Percentiles rank a stretch among this genome's conserved stretches.
phyloP scores from a whole-genome alignment of 2,329 filamentous ascomycete species.

The Tolypocladium amazonense region DNA sequence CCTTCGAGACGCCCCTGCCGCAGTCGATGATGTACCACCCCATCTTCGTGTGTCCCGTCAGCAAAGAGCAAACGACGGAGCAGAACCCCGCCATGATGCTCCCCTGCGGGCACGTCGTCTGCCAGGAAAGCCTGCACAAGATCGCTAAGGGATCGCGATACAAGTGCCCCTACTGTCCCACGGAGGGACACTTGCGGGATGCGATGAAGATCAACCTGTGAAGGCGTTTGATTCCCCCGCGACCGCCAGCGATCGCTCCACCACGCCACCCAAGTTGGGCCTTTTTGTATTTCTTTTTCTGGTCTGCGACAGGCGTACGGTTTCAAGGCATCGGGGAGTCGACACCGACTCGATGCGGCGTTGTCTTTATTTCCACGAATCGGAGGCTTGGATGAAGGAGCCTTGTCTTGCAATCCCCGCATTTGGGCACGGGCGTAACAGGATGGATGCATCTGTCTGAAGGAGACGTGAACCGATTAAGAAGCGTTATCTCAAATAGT shows the following conservation, averaged over 20 bases:
- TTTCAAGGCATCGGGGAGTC: not conserved
- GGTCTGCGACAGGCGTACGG: not conserved
- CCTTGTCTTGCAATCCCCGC: not conserved
- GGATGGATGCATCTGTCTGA: not conserved
- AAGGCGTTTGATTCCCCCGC: not conserved
- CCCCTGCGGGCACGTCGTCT: conserved; percentile 89
- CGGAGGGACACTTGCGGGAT: conserved; percentile 67
- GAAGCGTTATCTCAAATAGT: not conserved
- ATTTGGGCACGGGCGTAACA: not conserved
- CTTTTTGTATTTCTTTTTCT: not conserved
- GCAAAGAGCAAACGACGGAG: conserved; percentile 91
- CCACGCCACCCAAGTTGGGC: not conserved
- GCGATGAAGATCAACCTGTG: conserved; percentile 62
- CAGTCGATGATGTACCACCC: conserved; percentile 69
- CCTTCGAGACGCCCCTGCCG: conserved; percentile 59
- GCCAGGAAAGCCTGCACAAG: conserved; percentile 69
- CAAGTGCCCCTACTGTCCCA: conserved; percentile 95
- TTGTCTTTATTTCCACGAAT: not conserved
- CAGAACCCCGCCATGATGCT: conserved; percentile 94
- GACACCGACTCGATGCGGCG: not conserved
- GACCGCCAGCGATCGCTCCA: not conserved
- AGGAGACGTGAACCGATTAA: not conserved
- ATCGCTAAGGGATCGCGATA: conserved; percentile 71
- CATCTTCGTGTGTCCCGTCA: conserved; percentile 96
- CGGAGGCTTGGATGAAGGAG: not conserved